Base-by-base conservation (phyloP, 495 filamentous ascomycete genomes). In the Pyronema omphalodes region DNA sequence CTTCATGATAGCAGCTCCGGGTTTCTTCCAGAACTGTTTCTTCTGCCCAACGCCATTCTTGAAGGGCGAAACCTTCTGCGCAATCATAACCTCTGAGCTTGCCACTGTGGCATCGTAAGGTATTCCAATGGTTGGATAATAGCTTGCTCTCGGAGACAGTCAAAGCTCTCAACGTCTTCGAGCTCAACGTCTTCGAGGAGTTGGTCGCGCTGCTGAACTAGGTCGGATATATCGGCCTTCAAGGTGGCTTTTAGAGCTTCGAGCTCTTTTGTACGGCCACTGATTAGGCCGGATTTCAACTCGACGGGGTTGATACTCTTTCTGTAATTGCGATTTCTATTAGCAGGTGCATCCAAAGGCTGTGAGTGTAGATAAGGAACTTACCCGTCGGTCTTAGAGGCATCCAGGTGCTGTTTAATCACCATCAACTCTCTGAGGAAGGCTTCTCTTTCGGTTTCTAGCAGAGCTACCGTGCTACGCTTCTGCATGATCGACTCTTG, bases 21-120 rank as follows among this genome's bases (percentile, higher is more conserved):
- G 88, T 67, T 93, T 94, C 75, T 94, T 94, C 89, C 91, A 96
- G 71, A 94, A 94, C 66, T 93, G 94, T 70, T 87, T 93, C 81
- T 65, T 64, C 46, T 57, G 54, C 18, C 57, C 54, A 8, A 56
- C 59, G 0, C 62, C 58, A 9, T 61, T 58, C 49, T 65, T 62
- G 19, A 57, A 57, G 23, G 62, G 57, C 93, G 61, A 81, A 18
- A 95, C 81, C 52, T 93, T 89, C 19, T 91, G 87, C 9, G 86
- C 83, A 43, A 79, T 70, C 36, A 87, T 71, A 53, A 88, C 71
- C 53, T 52, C 50, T 40, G 50, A 9, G 11, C 50, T 37, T 8
- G 40, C 50, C 8, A 37, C 19, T 5, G 50, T 40, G 17, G 50
- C 53, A 14, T 33, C 49, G 44, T 37, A 37, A 18, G 44, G 53